phyloP scores from a whole-genome alignment of 2,329 filamentous ascomycete species.

The Allantophomopsis lycopodina region DNA sequence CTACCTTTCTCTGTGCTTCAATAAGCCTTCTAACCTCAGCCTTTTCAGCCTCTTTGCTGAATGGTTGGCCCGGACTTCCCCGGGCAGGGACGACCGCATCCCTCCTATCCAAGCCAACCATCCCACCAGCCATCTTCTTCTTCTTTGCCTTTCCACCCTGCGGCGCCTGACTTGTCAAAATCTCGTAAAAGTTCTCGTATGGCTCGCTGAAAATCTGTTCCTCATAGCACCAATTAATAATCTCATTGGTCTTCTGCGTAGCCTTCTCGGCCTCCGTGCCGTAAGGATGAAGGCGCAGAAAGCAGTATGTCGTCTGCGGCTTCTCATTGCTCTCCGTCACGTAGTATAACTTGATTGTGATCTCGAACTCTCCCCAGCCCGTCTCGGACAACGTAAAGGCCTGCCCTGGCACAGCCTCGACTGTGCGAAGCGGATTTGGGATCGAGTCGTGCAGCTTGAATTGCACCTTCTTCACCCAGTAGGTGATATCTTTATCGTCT shows the following conservation, averaged over 20 bases:
- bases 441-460: slow-evolving; percentile 98
- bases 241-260: slow-evolving; percentile 42
- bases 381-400: slow-evolving; percentile 82
- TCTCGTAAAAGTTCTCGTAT: slow-evolving; percentile 80
- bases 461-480: slow-evolving; percentile 93
- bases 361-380: slow-evolving; percentile 96
- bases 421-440: slow-evolving; percentile 57
- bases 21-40: slow-evolving; percentile 44
- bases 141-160: slow-evolving; percentile 38
- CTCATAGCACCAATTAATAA: slow-evolving; percentile 75
- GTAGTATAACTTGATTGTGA: slow-evolving; percentile 91
- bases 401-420: slow-evolving; percentile 56
- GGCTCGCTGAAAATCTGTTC: slow-evolving; percentile 97
- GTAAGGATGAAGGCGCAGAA: slow-evolving; percentile 81
- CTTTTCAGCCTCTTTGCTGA: slow-evolving; percentile 57
- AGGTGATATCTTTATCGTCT: slow-evolving; percentile 80
- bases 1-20: slow-evolving; percentile 36
- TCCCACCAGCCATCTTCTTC: slow-evolving; percentile 24
- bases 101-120: slow-evolving; percentile 37
- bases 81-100: slow-evolving; percentile 63
- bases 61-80: slow-evolving; percentile 55
- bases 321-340: slow-evolving; percentile 81
- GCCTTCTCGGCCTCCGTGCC: slow-evolving; percentile 63
- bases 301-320: slow-evolving; percentile 89
- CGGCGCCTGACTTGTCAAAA: slow-evolving; percentile 56